A percentile compares a stretch with the other conserved stretches of the same genome.
phyloP scores from a whole-genome alignment of 495 filamentous ascomycete genomes.

The Aspergillus indologenus region DNA sequence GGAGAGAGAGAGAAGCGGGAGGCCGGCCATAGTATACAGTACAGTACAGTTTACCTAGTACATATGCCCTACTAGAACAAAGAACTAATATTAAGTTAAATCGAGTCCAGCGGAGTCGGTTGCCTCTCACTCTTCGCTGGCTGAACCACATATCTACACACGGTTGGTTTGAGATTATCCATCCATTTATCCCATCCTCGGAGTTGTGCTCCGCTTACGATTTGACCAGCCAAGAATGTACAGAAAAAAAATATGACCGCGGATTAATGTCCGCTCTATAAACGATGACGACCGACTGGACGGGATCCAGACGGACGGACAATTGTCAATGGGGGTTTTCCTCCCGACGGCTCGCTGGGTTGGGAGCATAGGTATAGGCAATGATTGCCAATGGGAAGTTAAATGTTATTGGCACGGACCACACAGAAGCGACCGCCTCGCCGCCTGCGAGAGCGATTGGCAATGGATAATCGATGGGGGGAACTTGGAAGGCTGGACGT shows the following conservation, averaged over 20 bases:
- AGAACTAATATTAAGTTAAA: no score
- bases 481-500: neutral
- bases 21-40: neutral
- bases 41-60: neutral
- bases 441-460: neutral
- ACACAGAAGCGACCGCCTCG: neutral
- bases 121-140: no score
- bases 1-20: no score
- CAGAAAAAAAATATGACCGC: neutral
- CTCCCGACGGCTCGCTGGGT: no score
- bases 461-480: neutral
- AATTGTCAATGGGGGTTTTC: conserved; percentile 9
- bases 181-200: neutral
- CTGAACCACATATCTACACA: neutral
- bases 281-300: neutral
- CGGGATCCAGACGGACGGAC: conserved; percentile 22
- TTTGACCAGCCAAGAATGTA: neutral
- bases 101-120: no score
- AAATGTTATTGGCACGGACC: neutral
- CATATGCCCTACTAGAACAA: no score
- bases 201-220: neutral
- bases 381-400: neutral
- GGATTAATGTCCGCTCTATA: neutral
- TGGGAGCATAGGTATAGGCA: no score
- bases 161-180: neutral